These are phyloP conservation scores for Lactarius indigo DNA, from an alignment of 768 basidiomycete genomes.

Conservation along the genomic window DNA sequence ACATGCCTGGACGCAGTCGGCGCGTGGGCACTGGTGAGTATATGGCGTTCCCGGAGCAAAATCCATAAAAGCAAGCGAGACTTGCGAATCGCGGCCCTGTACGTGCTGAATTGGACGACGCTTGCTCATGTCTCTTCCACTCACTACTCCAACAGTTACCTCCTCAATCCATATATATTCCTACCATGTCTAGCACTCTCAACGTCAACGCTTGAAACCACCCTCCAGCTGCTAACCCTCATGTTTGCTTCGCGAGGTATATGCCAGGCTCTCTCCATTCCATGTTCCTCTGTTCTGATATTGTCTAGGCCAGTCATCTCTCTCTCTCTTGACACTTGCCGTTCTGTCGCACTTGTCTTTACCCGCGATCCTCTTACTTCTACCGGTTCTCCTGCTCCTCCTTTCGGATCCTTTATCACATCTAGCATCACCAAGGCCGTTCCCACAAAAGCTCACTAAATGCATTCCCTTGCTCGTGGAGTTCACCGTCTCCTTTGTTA, in stretches of 20 bases:
- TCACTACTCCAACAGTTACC: conserved; percentile 51
- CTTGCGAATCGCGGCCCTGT: conserved; percentile 63
- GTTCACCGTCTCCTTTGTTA: conserved; percentile 47
- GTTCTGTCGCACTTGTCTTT: conserved; percentile 68
- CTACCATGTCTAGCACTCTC: conserved; percentile 78
- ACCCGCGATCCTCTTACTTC: conserved; percentile 65
- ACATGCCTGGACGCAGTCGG: conserved; percentile 61
- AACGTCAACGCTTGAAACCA: conserved; percentile 79
- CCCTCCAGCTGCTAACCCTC: conserved; percentile 59
- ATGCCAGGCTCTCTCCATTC: conserved; percentile 17
- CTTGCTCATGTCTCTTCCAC: neutral
- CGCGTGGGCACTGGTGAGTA: conserved; percentile 63
- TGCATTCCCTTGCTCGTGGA: conserved; percentile 42
- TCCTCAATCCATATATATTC: conserved; percentile 86
- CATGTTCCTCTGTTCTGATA: neutral
- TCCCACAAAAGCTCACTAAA: conserved; percentile 24
- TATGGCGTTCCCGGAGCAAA: conserved; percentile 63
- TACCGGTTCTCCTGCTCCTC: conserved; percentile 65
- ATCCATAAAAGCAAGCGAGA: conserved; percentile 49
- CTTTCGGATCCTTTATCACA: conserved; percentile 59
- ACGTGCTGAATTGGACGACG: conserved; percentile 31
- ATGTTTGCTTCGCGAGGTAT: conserved; percentile 69
- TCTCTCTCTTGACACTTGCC: conserved; percentile 63
- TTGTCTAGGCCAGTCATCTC: conserved; percentile 51
- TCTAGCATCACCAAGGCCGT: conserved; percentile 55